Percentiles rank a stretch among this genome's conserved stretches.
Evolutionary conservation across 2,329 filamentous ascomycete genomes (phyloP).

Genomic region (Pseudogymnoascus sp.): DNA sequence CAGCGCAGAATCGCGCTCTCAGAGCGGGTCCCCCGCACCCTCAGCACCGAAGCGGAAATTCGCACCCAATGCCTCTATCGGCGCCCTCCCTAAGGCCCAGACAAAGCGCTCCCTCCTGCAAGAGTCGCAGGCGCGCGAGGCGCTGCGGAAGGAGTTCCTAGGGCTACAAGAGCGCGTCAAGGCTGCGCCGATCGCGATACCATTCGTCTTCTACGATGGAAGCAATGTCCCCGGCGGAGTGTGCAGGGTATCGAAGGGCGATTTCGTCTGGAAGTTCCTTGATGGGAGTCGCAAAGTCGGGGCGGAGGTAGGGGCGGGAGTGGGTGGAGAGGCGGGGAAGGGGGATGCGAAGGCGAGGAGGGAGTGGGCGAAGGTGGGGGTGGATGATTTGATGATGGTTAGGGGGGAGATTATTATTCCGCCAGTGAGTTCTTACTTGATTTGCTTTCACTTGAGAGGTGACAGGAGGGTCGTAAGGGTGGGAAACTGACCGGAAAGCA

Average conservation of each 20-base stretch:
- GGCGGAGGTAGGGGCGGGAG: constrained; percentile 67
- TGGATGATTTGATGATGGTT: constrained; percentile 92
- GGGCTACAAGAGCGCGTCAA: constrained; percentile 78
- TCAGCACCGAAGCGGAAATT: constrained; percentile 39
- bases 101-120: constrained; percentile 69
- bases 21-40: constrained; percentile 22
- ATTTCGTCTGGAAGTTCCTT: constrained; percentile 85
- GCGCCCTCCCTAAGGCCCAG: constrained; percentile 60
- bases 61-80: constrained; percentile 52
- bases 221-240: constrained; percentile 78
- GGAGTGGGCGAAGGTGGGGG: constrained; percentile 87
- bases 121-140: constrained; percentile 69
- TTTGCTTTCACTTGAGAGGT: too few relatives aligned
- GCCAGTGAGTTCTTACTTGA: constrained; percentile 58
- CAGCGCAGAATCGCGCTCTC: constrained; percentile 27
- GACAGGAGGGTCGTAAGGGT: too few relatives aligned
- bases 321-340: constrained; percentile 47
- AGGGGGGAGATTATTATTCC: constrained; percentile 85
- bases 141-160: constrained; percentile 71
- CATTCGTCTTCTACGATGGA: constrained; percentile 96
- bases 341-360: constrained; percentile 51
- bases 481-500: too few relatives aligned
- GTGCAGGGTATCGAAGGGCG: constrained; percentile 85
- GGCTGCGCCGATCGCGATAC: constrained; percentile 78
- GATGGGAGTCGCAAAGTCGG: constrained; percentile 88